Conservation (phyloP, 2,329 filamentous ascomycete species). For the Dactylellina leptospora region DNA sequence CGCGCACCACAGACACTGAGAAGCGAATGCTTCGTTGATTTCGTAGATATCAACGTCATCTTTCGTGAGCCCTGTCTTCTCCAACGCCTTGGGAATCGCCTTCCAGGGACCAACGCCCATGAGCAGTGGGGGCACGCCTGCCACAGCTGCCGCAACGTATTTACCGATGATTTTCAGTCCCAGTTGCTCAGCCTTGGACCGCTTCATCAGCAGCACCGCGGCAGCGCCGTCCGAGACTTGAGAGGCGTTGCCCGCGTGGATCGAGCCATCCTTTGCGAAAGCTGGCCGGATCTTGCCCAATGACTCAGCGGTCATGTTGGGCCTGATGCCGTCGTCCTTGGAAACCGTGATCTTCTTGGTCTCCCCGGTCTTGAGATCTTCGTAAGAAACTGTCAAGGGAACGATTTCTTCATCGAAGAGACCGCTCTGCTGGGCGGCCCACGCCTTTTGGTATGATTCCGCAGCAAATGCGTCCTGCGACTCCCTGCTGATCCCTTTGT, state of each 20-base stretch:
- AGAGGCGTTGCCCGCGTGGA: constrained; percentile 94
- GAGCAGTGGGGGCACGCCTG: constrained; percentile 88
- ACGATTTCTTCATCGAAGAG: constrained; percentile 92
- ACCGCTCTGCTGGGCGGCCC: constrained; percentile 83
- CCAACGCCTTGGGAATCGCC: constrained; percentile 89
- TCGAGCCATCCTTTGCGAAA: constrained; percentile 88
- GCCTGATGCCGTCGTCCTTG: constrained; percentile 85
- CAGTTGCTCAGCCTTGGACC: constrained; percentile 84
- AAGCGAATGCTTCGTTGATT: constrained; percentile 99
- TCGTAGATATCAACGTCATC: constrained; percentile 97
- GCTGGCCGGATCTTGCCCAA: constrained; percentile 90
- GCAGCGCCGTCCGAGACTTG: constrained; percentile 97
- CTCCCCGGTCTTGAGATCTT: constrained; percentile 90
- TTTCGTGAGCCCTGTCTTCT: constrained; percentile 83
- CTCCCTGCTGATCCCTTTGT: constrained; percentile 74
- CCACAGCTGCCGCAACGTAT: constrained; percentile 83
- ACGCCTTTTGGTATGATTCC: constrained; percentile 88
- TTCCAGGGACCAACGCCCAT: constrained; percentile 98
- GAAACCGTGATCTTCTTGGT: constrained; percentile 81
- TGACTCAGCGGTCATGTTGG: constrained; percentile 84
- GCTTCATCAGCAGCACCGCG: constrained; percentile 94
- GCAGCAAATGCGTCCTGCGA: constrained; percentile 93
- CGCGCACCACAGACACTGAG: constrained; percentile 91
- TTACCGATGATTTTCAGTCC: constrained; percentile 91
- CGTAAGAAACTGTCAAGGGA: constrained; percentile 84